Percentiles rank a stretch among this genome's conserved stretches.
Conservation (phyloP, 345 rosid genomes). For the Turritis glabra region DNA sequence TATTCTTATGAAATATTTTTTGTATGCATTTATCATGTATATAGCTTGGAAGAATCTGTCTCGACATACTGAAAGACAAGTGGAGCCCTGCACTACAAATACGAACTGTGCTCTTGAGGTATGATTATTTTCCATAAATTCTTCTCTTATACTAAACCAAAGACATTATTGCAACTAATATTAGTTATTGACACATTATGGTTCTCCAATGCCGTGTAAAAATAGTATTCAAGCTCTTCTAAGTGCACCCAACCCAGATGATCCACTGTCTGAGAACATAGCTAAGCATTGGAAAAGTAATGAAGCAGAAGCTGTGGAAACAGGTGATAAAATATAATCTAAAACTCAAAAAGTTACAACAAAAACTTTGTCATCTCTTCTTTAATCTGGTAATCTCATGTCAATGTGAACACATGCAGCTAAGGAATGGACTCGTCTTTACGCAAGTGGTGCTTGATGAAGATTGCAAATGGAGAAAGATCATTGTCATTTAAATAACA, state of each 20-base stretch:
- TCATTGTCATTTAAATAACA: slow-evolving; percentile 36
- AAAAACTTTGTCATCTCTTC: not conserved
- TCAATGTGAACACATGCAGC: slow-evolving; percentile 61
- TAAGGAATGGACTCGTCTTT: slow-evolving; percentile 94
- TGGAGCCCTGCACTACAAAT: slow-evolving; percentile 99
- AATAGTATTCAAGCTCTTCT: slow-evolving; percentile 83
- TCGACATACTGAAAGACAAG: slow-evolving; percentile 97
- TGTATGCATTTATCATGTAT: slow-evolving; percentile 8
- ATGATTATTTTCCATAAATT: slow-evolving; percentile 2
- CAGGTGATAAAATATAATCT: slow-evolving; percentile 27
- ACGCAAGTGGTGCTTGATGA: slow-evolving; percentile 84
- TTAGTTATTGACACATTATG: not conserved
- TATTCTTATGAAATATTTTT: slow-evolving; percentile 11
- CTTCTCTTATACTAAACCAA: not conserved
- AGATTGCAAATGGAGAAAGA: slow-evolving; percentile 30
- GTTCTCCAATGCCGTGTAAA: not conserved
- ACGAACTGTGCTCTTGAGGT: slow-evolving; percentile 96
- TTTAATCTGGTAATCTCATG: not conserved
- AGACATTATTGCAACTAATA: not conserved
- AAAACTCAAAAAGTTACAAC: not conserved
- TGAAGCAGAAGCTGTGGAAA: slow-evolving; percentile 52
- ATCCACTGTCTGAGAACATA: slow-evolving; percentile 96
- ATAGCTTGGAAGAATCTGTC: slow-evolving; percentile 98
- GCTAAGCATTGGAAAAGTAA: slow-evolving; percentile 99
- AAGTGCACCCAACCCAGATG: slow-evolving; percentile 99